Conservation (phyloP, 2,329 filamentous ascomycete genomes). For the Trichoderma hamatum region DNA sequence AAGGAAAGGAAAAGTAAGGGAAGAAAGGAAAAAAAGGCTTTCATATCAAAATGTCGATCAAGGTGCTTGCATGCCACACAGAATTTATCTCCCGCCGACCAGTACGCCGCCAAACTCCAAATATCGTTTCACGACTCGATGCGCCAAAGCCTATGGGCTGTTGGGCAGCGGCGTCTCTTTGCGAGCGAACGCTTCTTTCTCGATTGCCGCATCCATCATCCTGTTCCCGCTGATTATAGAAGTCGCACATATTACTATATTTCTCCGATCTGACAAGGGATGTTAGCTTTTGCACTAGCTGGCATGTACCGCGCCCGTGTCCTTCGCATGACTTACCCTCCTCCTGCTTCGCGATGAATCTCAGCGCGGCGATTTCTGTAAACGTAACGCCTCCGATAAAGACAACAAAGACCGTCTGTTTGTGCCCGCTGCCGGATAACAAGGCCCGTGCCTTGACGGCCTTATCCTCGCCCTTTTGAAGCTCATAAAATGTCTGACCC, state of each 20-base stretch:
- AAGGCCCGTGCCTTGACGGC: slow-evolving; percentile 84
- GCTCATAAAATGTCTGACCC: slow-evolving; percentile 87
- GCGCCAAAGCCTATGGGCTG: slow-evolving; percentile 23
- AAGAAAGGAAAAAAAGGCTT: neutral
- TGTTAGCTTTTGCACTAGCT: slow-evolving; percentile 28
- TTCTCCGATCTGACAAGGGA: slow-evolving; percentile 63
- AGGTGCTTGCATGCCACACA: slow-evolving; percentile 10
- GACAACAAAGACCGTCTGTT: slow-evolving; percentile 92
- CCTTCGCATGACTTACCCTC: slow-evolving; percentile 54
- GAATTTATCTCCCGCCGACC: slow-evolving; percentile 11
- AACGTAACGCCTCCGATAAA: slow-evolving; percentile 97
- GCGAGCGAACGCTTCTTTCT: slow-evolving; percentile 64
- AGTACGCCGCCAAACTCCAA: slow-evolving; percentile 25
- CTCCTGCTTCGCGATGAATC: slow-evolving; percentile 87
- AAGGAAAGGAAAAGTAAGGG: neutral
- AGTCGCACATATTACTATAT: slow-evolving; percentile 90
- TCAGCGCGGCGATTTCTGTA: slow-evolving; percentile 89
- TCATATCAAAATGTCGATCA: slow-evolving; percentile 12
- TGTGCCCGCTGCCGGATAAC: slow-evolving; percentile 74
- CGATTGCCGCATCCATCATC: slow-evolving; percentile 84
- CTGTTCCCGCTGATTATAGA: slow-evolving; percentile 86
- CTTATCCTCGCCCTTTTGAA: slow-evolving; percentile 91
- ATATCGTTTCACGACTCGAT: slow-evolving; percentile 20
- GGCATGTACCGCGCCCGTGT: neutral
- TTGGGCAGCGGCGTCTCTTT: slow-evolving; percentile 40